Evolutionary conservation across 805 yeast species (phyloP).

Genomic region (Tetrapisispora arboricola): DNA sequence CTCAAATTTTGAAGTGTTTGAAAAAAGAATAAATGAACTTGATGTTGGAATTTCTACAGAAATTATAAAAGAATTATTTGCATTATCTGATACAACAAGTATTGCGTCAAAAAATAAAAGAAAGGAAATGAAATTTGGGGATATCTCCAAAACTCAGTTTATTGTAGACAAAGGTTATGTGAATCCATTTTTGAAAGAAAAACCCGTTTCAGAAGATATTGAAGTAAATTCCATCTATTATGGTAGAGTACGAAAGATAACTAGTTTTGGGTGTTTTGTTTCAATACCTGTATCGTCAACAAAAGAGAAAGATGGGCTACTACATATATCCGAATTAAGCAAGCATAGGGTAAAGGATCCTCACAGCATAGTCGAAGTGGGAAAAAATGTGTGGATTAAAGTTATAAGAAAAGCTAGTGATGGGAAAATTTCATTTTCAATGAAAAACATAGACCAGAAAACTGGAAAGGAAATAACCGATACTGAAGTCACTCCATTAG

Average conservation of each 20-base stretch:
- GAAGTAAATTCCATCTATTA: constrained; percentile 40
- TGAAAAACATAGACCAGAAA: constrained; percentile 63
- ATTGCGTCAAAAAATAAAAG: too few species aligned
- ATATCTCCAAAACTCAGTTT: neutral
- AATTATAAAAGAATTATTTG: constrained; percentile 8
- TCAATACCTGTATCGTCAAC: constrained; percentile 34
- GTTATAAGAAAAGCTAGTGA: constrained; percentile 39
- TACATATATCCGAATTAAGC: constrained; percentile 66
- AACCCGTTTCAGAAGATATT: constrained; percentile 17
- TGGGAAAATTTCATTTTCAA: constrained; percentile 45
- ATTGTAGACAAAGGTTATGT: neutral
- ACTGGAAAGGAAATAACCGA: constrained; percentile 40
- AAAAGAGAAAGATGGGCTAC: constrained; percentile 44
- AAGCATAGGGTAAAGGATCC: constrained; percentile 43
- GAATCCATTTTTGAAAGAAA: constrained; percentile 15
- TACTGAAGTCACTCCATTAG: constrained; percentile 1
- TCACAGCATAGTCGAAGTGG: constrained; percentile 42
- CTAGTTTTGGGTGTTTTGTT: constrained; percentile 73
- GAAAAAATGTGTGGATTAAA: constrained; percentile 58
- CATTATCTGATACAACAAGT: neutral
- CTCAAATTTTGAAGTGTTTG: constrained; percentile 7
- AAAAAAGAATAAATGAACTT: constrained; percentile 10
- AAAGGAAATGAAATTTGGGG: neutral
- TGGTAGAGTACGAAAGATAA: constrained; percentile 52
- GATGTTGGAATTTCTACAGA: constrained; percentile 17